Base-by-base conservation (phyloP, 1,284 basidiomycete genomes). In the Bjerkandera adusta region DNA sequence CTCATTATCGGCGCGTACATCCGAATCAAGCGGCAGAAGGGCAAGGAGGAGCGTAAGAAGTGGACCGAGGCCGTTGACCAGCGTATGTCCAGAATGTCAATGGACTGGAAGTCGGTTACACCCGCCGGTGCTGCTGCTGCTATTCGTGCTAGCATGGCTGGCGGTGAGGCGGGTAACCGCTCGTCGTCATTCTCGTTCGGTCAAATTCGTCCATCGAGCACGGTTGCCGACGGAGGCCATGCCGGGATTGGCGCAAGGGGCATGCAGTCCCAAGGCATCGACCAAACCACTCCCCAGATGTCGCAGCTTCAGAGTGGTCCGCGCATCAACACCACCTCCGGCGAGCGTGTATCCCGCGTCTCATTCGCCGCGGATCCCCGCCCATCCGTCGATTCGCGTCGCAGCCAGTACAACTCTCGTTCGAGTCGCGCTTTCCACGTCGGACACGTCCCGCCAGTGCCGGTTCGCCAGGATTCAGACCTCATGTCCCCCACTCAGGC, bases 61-160 rank as follows among this genome's bases (percentile, higher is more conserved):
- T 55, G 42, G 37, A 55, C 39, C 42, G 42, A 52, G 42, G 48
- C 45, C 85, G 66, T 94, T 66, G 83, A 92, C 72, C 79, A 83
- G 68, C 82, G 91, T 61, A 91, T 92, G 90, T 84, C 83, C 13
- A 83, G 83, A 50, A 81, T 90, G 54, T 83, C 81, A 5, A 69
- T 71, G 11, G 85, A 89, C 57, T 92, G 89, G 89, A 81, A 81
- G 60, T 73, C 76, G 27, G 83, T 92, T 59, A 82, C 85, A 3
- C 72, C 76, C 8, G 82, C 79, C 2, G 89, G 86, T 43, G 88
- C 88, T 1, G 72, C 74, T 29, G 84, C 81, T 30, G 87, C 84
- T 5, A 81, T 90, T 51, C 77, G 88, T 48, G 75, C 75, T 53
- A 85, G 82, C 43, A 81, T 91, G 37, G 82, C 83, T 13, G 65